Percentiles rank a stretch among this genome's conserved stretches.
Conservation (phyloP, 495 filamentous ascomycete species). For the Penicillium samsonianum region DNA sequence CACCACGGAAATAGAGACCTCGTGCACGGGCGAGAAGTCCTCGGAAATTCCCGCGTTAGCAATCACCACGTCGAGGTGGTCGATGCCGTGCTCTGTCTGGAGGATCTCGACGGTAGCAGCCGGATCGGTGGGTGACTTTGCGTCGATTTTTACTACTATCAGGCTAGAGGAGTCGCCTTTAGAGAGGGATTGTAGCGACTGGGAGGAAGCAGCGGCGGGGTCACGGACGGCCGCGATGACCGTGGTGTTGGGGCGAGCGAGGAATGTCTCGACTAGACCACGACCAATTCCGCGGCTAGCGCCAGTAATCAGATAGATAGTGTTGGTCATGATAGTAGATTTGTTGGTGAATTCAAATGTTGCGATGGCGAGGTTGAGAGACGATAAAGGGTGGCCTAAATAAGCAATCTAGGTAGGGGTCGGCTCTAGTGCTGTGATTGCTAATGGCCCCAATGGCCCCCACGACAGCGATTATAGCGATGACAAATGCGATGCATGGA, state of each 20-base stretch:
- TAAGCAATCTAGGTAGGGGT: too few relatives aligned
- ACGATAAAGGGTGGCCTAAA: not conserved
- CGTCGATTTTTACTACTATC: slow-evolving; percentile 46
- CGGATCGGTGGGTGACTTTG: slow-evolving; percentile 30
- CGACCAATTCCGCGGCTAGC: slow-evolving; percentile 54
- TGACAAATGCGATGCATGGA: too few relatives aligned
- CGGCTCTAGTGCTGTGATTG: too few relatives aligned
- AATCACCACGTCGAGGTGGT: slow-evolving; percentile 50
- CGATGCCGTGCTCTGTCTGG: slow-evolving; percentile 29
- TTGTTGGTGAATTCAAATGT: not conserved
- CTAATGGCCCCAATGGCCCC: too few relatives aligned
- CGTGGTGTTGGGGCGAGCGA: slow-evolving; percentile 44
- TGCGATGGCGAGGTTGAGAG: not conserved
- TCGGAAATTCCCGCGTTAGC: slow-evolving; percentile 49
- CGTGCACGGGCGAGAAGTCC: slow-evolving; percentile 16
- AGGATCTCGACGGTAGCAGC: slow-evolving; percentile 30
- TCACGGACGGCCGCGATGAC: slow-evolving; percentile 52
- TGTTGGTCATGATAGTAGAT: slow-evolving; percentile 19
- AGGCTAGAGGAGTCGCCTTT: slow-evolving; percentile 35
- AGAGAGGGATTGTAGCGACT: slow-evolving; percentile 28
- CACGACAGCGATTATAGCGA: too few relatives aligned
- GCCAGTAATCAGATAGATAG: slow-evolving; percentile 29
- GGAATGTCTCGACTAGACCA: slow-evolving; percentile 39
- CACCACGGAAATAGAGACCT: slow-evolving; percentile 30
- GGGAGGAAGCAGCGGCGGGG: slow-evolving; percentile 26